Evolutionary conservation across 2,329 filamentous ascomycete species (phyloP).

Genomic region (Juglanconis oblonga): DNA sequence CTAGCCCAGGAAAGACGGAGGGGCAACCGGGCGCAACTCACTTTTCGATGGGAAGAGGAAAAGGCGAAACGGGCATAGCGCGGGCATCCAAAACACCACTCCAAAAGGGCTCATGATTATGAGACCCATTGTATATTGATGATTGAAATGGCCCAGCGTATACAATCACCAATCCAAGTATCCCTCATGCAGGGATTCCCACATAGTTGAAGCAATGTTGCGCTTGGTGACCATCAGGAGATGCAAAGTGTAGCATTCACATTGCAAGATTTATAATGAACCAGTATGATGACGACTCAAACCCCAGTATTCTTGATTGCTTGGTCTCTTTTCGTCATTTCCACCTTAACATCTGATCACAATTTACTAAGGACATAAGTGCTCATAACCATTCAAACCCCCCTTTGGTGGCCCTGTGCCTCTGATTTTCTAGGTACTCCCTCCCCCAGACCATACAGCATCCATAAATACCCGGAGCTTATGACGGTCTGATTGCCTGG

Average conservation of each 20-base stretch:
- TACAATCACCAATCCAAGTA: not conserved
- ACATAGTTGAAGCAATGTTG: not conserved
- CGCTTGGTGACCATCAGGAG: not conserved
- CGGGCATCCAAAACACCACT: constrained; percentile 20
- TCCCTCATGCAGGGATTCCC: not conserved
- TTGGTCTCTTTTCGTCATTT: too few species aligned
- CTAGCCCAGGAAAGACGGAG: not conserved
- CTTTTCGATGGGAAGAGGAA: not conserved
- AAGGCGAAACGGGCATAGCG: constrained; percentile 1
- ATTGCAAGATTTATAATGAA: not conserved
- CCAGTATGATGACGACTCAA: too few species aligned
- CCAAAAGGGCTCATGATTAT: constrained; percentile 12
- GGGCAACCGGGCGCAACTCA: not conserved
- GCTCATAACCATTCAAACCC: too few species aligned
- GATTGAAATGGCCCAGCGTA: not conserved
- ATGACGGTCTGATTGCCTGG: too few species aligned
- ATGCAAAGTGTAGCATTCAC: not conserved
- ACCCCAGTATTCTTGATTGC: too few species aligned
- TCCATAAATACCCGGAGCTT: too few species aligned
- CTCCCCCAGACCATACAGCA: too few species aligned
- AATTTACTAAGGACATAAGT: too few species aligned
- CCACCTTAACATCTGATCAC: too few species aligned
- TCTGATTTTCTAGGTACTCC: too few species aligned
- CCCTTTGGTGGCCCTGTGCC: too few species aligned
- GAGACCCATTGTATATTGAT: constrained; percentile 16